These are phyloP conservation scores for Ceratobasidium sp. DNA, from an alignment of 1,284 basidiomycete species.

Conservation along the genomic window DNA sequence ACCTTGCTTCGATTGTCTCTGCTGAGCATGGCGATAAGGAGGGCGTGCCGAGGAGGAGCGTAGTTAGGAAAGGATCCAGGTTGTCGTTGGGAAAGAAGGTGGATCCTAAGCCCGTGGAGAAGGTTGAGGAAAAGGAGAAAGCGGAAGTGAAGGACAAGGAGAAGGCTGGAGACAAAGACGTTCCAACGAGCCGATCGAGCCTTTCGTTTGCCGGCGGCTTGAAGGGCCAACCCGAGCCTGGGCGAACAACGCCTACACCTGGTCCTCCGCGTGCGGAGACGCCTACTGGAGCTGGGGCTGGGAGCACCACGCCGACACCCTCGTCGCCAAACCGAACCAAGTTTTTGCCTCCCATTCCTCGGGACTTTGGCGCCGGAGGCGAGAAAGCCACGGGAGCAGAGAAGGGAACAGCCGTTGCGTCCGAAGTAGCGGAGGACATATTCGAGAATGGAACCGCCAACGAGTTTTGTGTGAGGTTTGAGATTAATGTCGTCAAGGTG, in stretches of 20 bases:
- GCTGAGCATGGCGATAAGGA: background rate
- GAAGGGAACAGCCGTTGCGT: constrained; percentile 63
- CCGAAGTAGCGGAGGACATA: constrained; percentile 71
- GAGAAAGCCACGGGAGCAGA: constrained; percentile 55
- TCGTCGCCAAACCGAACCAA: constrained; percentile 54
- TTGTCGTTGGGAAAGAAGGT: constrained; percentile 70
- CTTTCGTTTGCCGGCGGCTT: constrained; percentile 17
- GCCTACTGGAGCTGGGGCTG: constrained; percentile 49
- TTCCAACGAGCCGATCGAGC: constrained; percentile 26
- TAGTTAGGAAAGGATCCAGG: constrained; percentile 79
- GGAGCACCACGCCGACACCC: background rate
- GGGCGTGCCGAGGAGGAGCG: constrained; percentile 58
- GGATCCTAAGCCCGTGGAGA: constrained; percentile 56
- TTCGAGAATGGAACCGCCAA: constrained; percentile 78
- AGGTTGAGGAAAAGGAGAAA: constrained; percentile 42
- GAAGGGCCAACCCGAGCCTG: constrained; percentile 24
- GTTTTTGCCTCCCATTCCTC: constrained; percentile 75
- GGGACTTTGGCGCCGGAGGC: constrained; percentile 62
- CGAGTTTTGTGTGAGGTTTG: constrained; percentile 87
- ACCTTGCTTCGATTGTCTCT: constrained; percentile 73
- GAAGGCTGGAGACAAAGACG: constrained; percentile 52
- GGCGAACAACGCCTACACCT: constrained; percentile 43
- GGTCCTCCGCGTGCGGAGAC: constrained; percentile 54
- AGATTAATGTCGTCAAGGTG: constrained; percentile 95
- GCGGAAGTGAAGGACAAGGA: constrained; percentile 52